Base-by-base conservation (phyloP, 108 stramenopile genomes). In the Thalassiosira profunda region DNA sequence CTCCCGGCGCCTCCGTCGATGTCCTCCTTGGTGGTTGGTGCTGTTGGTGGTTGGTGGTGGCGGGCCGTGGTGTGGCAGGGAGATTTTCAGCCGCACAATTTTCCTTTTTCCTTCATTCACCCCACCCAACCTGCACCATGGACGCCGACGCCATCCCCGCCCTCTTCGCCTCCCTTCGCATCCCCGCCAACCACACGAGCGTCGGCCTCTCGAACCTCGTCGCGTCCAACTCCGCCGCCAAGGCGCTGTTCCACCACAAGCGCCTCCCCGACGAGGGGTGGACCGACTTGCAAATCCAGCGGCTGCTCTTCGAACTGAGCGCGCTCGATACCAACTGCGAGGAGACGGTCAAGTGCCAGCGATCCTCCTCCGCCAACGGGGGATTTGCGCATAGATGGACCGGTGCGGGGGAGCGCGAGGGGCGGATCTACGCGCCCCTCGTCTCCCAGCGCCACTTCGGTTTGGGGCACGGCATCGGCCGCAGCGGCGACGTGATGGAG, bases 351-450 rank as follows among this genome's bases (percentile, higher is more conserved):
- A 33, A 83, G 51, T 37, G 25, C 44, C 57, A 69, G 28, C 24
- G 44, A 18, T 36, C 41, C 28, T 42, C 24, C 2, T 23, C 46
- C 45, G 1, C 33, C 21, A 57, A 35, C 11, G 65, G 38, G 24
- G 36, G 37, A 38, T 77, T 56, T 37, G 41, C 70, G 6, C 68
- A 71, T 15, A 66, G 91, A 69, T 92, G 94, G 94, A 85, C 87
- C 26, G 99, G 99, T n/a, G 98, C 95, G 24, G 99, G 99, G 9
- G 99, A 99, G 70, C 87, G 99, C n/a, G 99, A 99, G 69, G 98
- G 97, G 25, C 80, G 99, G 3, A 84, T 99, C 11, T 97, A 89
- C 63, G 93, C 92, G 12, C 41, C 84, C 15, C 68, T 99, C 24
- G 98, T 99, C 3, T 65, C 81, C 5, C 73, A 84, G 14, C 77